Percentiles rank a stretch among this genome's conserved stretches.
Evolutionary conservation across 2,329 filamentous ascomycete species (phyloP).

Genomic region (Geosmithia flava): DNA sequence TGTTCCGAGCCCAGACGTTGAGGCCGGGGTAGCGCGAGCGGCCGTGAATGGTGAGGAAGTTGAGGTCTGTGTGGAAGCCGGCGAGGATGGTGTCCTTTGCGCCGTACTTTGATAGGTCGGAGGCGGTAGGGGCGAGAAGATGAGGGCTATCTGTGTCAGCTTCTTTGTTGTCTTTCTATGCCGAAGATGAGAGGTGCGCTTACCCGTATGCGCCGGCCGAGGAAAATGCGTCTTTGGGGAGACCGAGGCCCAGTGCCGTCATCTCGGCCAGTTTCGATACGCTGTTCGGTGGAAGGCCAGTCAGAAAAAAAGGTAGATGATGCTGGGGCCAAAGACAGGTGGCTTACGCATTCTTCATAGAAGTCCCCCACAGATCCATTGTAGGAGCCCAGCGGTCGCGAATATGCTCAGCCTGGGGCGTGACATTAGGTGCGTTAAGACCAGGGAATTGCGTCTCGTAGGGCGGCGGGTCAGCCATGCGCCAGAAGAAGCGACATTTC

Average conservation of each 20-base stretch:
- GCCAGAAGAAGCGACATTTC: constrained; percentile 53
- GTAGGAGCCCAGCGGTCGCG: constrained; percentile 35
- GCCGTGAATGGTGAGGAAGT: constrained; percentile 53
- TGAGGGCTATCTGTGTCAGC: constrained; percentile 32
- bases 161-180: background rate
- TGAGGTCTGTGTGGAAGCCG: constrained; percentile 52
- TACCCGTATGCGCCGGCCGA: constrained; percentile 44
- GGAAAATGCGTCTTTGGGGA: constrained; percentile 39
- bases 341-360: constrained; percentile 48
- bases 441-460: constrained; percentile 42
- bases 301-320: background rate
- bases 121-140: constrained; percentile 47
- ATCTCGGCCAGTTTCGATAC: constrained; percentile 46
- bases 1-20: constrained; percentile 53
- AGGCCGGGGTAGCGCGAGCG: constrained; percentile 49
- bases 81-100: constrained; percentile 44
- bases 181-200: constrained; percentile 4
- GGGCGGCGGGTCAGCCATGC: constrained; percentile 40
- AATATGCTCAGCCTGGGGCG: constrained; percentile 35
- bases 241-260: constrained; percentile 42
- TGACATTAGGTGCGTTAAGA: constrained; percentile 42
- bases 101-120: constrained; percentile 41
- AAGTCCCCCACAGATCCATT: constrained; percentile 44
- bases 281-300: constrained; percentile 11
- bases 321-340: background rate